Conservation (phyloP, 2,329 filamentous ascomycete genomes). For the Gremmenia infestans region DNA sequence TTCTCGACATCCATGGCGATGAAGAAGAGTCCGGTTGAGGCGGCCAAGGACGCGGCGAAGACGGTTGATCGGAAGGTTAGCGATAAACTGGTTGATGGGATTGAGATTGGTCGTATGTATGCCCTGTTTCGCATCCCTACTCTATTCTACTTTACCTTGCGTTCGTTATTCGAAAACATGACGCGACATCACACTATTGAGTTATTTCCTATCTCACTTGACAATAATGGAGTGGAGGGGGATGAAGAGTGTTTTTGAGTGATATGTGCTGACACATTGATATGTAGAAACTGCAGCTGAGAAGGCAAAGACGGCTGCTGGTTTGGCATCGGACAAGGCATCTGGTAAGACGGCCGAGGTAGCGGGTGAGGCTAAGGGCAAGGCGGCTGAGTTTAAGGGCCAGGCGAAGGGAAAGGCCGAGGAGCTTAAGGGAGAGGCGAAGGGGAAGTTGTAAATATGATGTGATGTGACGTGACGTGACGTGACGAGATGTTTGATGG, state of each 20-base stretch:
- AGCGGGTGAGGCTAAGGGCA: constrained; percentile 41
- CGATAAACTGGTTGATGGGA: constrained; percentile 57
- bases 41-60: constrained; percentile 56
- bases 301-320: constrained; percentile 45
- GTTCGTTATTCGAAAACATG: not conserved
- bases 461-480: not conserved
- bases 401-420: constrained; percentile 34
- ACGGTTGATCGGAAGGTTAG: constrained; percentile 54
- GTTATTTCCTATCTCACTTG: too few relatives aligned
- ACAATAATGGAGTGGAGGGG: too few relatives aligned
- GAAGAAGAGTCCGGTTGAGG: constrained; percentile 47
- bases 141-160: not conserved
- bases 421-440: constrained; percentile 35
- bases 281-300: constrained; percentile 34
- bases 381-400: constrained; percentile 37
- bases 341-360: constrained; percentile 34
- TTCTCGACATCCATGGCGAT: constrained; percentile 45
- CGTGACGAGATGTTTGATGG: too few relatives aligned
- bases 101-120: constrained; percentile 51
- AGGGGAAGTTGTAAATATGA: not conserved
- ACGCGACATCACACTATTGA: too few relatives aligned
- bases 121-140: not conserved
- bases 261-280: not conserved
- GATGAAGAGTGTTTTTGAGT: too few relatives aligned
- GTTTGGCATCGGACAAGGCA: constrained; percentile 33